phyloP scores from a whole-genome alignment of 1,284 basidiomycete species.

The Bondarzewia mesenterica region DNA sequence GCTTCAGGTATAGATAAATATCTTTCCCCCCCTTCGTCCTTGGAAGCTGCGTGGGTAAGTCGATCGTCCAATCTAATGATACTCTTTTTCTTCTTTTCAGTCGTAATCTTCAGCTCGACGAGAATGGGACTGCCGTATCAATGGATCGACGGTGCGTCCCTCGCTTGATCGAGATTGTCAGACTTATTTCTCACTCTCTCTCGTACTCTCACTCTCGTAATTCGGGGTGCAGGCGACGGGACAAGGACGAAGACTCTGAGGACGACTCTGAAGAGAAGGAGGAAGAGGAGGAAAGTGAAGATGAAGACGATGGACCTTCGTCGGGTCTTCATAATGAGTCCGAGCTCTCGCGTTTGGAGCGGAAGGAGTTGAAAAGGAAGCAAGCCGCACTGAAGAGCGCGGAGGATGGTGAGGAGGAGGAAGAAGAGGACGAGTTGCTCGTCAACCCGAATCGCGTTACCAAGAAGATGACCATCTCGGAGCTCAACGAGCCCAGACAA shows the following conservation, averaged over 20 bases:
- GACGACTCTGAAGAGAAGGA: slow-evolving; percentile 31
- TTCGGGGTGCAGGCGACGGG: slow-evolving; percentile 1
- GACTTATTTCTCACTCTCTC: neutral
- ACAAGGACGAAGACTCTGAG: slow-evolving; percentile 16
- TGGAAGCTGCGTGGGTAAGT: neutral
- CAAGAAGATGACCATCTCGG: slow-evolving; percentile 61
- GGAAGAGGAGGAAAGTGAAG: slow-evolving; percentile 27
- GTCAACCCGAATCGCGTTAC: slow-evolving; percentile 64
- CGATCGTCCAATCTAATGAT: slow-evolving; percentile 2
- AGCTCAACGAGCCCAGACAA: slow-evolving; percentile 47
- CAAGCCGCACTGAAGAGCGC: slow-evolving; percentile 40
- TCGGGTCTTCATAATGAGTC: slow-evolving; percentile 19
- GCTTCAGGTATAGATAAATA: slow-evolving; percentile 50
- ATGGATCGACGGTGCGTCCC: slow-evolving; percentile 37
- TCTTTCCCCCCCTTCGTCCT: neutral
- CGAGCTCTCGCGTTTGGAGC: slow-evolving; percentile 57
- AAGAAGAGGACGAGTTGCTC: slow-evolving; percentile 43
- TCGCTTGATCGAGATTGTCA: neutral
- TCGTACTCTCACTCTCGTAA: neutral
- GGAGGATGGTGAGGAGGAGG: slow-evolving; percentile 34
- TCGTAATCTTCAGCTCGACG: slow-evolving; percentile 50
- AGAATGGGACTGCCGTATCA: slow-evolving; percentile 52
- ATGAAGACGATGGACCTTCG: slow-evolving; percentile 10
- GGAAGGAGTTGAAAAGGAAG: slow-evolving; percentile 69
- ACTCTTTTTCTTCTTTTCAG: slow-evolving; percentile 27